A percentile compares a stretch with the other conserved stretches of the same genome.
Evolutionary conservation across 1,139 yeast genomes (phyloP).

Genomic region (Lodderomyces theae): DNA sequence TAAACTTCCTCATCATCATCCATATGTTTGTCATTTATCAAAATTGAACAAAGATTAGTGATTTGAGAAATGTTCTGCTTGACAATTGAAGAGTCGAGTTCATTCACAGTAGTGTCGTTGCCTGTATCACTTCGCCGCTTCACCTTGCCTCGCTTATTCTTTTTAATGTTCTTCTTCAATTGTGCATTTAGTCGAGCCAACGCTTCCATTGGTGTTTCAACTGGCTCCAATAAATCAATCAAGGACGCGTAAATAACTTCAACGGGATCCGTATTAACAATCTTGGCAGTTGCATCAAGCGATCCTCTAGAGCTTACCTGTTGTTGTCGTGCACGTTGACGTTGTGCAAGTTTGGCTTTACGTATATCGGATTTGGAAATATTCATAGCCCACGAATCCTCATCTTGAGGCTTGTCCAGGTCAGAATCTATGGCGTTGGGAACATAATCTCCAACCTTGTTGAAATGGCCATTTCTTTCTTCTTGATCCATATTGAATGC

Average conservation of each 20-base stretch:
- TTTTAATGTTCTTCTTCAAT: conserved; percentile 16
- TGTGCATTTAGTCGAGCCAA: conserved; percentile 42
- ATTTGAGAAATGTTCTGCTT: conserved; percentile 19
- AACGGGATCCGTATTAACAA: conserved; percentile 12
- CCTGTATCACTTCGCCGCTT: not conserved
- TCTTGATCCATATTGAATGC: conserved; percentile 62
- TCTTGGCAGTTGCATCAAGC: conserved; percentile 12
- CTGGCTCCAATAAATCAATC: conserved; percentile 49
- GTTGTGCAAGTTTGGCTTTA: conserved; percentile 46
- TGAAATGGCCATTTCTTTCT: conserved; percentile 58
- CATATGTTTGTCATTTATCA: conserved; percentile 23
- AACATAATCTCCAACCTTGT: conserved; percentile 60
- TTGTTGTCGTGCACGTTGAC: conserved; percentile 20
- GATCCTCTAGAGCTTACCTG: too few species aligned
- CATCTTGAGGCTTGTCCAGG: conserved; percentile 33
- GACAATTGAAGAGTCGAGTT: not conserved
- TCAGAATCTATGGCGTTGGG: conserved; percentile 35
- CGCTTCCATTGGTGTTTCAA: conserved; percentile 66
- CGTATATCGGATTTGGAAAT: conserved; percentile 45
- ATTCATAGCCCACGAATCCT: conserved; percentile 50
- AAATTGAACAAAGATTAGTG: conserved; percentile 50
- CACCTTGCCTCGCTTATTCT: conserved; percentile 6
- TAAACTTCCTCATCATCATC: conserved; percentile 42
- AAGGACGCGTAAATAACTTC: conserved; percentile 33
- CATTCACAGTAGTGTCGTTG: not conserved